phyloP scores from a whole-genome alignment of 257 asterid species.

The Cinchona pubescens region DNA sequence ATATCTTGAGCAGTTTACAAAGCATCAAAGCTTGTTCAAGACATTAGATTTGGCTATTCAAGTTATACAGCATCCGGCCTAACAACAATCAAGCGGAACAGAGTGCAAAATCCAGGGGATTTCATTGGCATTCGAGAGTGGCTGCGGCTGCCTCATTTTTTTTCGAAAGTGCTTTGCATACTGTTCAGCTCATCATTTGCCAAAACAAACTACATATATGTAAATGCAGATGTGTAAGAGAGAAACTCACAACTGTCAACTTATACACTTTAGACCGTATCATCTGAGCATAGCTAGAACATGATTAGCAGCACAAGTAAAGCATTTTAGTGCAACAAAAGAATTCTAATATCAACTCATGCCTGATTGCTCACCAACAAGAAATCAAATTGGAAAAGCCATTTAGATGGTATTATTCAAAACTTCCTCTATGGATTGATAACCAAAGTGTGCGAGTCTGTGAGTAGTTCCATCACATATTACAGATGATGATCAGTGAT shows the following conservation, averaged over 20 bases:
- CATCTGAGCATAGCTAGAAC: background rate
- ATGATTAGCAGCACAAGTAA: background rate
- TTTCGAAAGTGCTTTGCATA: background rate
- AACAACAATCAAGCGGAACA: background rate
- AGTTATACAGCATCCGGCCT: background rate
- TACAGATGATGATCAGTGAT: conserved; percentile 13
- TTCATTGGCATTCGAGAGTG: too few species aligned
- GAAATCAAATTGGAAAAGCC: background rate
- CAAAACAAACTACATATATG: too few species aligned
- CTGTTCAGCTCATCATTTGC: background rate
- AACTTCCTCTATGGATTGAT: background rate
- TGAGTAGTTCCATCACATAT: background rate
- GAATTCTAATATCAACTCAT: background rate
- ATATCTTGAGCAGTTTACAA: too few species aligned
- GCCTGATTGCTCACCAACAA: background rate
- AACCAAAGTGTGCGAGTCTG: background rate
- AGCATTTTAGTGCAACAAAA: background rate
- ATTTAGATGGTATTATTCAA: background rate
- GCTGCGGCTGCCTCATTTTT: background rate
- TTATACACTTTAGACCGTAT: background rate
- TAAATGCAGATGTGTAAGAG: too few species aligned
- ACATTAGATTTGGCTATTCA: too few species aligned
- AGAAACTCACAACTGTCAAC: background rate
- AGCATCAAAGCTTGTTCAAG: too few species aligned
- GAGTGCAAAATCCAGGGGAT: too few species aligned